These are phyloP conservation scores for Draba incana DNA, from an alignment of 345 rosid genomes.

Conservation along the genomic window DNA sequence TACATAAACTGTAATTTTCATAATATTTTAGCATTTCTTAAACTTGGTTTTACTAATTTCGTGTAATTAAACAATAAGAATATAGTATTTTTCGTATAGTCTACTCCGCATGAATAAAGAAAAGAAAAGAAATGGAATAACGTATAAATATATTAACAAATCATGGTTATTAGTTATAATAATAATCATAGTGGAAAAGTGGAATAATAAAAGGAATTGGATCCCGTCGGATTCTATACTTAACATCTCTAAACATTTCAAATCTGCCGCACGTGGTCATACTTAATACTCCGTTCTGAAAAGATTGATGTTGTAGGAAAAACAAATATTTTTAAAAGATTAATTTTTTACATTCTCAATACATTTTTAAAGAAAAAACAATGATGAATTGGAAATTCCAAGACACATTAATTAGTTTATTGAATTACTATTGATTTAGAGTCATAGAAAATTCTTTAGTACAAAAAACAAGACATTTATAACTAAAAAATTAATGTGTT, in stretches of 20 bases:
- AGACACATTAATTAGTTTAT: too few species aligned
- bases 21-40: background rate
- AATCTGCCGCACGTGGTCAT: conserved; percentile 45
- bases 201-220: conserved; percentile 14
- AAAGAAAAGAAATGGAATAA: background rate
- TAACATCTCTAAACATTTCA: conserved; percentile 26
- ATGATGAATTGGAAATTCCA: too few species aligned
- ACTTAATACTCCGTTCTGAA: too few species aligned
- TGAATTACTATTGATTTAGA: too few species aligned
- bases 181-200: conserved; percentile 28
- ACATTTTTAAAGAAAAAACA: too few species aligned
- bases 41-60: background rate
- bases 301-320: too few species aligned
- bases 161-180: background rate
- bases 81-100: background rate
- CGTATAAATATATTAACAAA: background rate
- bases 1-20: background rate
- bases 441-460: too few species aligned
- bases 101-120: conserved; percentile 5
- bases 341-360: too few species aligned
- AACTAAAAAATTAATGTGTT: too few species aligned
- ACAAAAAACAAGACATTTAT: too few species aligned
- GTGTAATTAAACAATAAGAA: background rate
- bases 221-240: conserved; percentile 33
- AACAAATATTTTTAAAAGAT: too few species aligned